Percentiles rank a stretch among this genome's conserved stretches.
These are phyloP conservation scores for Daldinia vernicosa DNA, from an alignment of 495 filamentous ascomycete species.

Conservation along the genomic window DNA sequence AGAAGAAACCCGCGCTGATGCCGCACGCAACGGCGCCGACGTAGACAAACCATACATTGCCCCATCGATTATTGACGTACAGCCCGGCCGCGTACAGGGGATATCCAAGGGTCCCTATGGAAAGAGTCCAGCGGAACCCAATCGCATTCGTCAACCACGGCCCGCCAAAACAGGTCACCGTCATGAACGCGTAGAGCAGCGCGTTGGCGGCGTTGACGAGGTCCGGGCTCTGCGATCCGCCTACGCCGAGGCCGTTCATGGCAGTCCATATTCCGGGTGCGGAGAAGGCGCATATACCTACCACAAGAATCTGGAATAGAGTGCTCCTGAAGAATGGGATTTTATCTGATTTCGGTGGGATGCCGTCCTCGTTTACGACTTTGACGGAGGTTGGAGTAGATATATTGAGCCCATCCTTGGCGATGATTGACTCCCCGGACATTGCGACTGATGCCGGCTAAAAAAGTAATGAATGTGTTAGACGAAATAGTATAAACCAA, in stretches of 20 bases:
- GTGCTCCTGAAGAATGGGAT: conserved; percentile 34
- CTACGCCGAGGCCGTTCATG: conserved; percentile 59
- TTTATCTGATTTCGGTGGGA: not conserved
- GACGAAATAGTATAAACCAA: no score
- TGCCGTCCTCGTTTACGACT: not conserved
- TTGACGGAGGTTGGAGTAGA: not conserved
- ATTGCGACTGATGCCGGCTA: conserved; percentile 1
- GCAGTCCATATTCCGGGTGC: conserved; percentile 62
- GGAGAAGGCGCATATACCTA: conserved; percentile 38
- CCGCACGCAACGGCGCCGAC: conserved; percentile 60
- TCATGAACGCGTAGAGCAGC: conserved; percentile 53
- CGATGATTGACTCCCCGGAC: conserved; percentile 10
- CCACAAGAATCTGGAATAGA: conserved; percentile 39
- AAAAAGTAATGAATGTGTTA: not conserved
- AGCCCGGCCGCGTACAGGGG: conserved; percentile 58
- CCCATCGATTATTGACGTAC: conserved; percentile 61
- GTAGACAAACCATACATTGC: conserved; percentile 59
- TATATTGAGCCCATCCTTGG: conserved; percentile 14
- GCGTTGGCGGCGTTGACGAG: conserved; percentile 62
- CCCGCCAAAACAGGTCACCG: conserved; percentile 59
- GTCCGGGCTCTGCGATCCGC: conserved; percentile 56
- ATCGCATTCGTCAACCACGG: conserved; percentile 56
- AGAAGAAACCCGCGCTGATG: conserved; percentile 57
- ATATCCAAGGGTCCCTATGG: conserved; percentile 58
- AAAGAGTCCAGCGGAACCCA: conserved; percentile 57